Evolutionary conservation across 257 asterid genomes (phyloP), one percentile per base, ranked within the genome.

Genomic region (Solanum arcanum): DNA sequence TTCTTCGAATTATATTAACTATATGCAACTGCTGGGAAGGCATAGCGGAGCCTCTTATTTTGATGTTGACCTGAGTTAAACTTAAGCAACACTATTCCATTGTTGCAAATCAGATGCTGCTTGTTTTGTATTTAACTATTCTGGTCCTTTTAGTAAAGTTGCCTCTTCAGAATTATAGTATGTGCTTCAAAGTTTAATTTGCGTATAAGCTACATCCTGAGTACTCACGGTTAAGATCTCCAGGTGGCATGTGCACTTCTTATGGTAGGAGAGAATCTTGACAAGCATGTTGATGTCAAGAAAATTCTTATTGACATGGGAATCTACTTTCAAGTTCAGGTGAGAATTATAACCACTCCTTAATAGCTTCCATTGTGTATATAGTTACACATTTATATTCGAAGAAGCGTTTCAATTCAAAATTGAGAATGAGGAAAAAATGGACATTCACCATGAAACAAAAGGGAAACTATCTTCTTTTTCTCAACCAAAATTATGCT

Each of bases 191-290:
- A 75, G n/a, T 76, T 39, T 76, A 42, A 42, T 42, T 76, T 76
- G 60, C 25, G 42, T 42, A 76, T 76, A 76, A 12, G 85, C 44
- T 49, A 81, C 27, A 81, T 18, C 85, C 31, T 12, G 69, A 29
- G 85, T 81, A 81, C 69, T 81, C 46, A 81, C 4, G 20, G 69
- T 81, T 81, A 47, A 49, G 70, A 3, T 81, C 64, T 84, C 44
- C 88, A 97, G 99, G 99, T 97, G 52, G 99, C 99, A 37, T 95
- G 99, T 74, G 99, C 99, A 59, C 91, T 97, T 91, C 92, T 97
- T 87, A 95, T 97, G 98, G 92, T 93, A n/a, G 98, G 98, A 42
- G 98, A 97, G 91, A 90, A 90, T 88, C 94, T 97, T 87, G 99
- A 94, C 76, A 89, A 95, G 37, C 98, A 95, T 88, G 89, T 83